phyloP scores from a whole-genome alignment of 2,329 filamentous ascomycete genomes.

The Didymosphaeria variabile region DNA sequence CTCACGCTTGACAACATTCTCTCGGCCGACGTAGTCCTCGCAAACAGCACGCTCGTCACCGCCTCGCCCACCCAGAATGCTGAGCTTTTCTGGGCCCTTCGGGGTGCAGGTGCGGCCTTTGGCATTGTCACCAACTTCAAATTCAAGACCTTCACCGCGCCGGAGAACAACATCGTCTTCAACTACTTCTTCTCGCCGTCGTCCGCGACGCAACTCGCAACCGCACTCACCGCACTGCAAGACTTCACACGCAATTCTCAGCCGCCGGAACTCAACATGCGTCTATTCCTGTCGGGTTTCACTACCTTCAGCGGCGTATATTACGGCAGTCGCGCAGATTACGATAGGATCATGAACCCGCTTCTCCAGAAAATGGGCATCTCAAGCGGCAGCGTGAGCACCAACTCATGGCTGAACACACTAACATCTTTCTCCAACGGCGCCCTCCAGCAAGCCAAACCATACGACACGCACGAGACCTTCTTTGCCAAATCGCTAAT shows the following conservation, averaged over 20 bases:
- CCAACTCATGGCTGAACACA: slow-evolving; percentile 33
- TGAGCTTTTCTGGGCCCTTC: slow-evolving; percentile 54
- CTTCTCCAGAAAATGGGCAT: slow-evolving; percentile 33
- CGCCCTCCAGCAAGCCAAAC: slow-evolving; percentile 27
- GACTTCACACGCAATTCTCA: slow-evolving; percentile 35
- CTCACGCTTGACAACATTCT: slow-evolving; percentile 38
- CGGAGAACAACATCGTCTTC: slow-evolving; percentile 37
- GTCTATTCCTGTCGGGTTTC: slow-evolving; percentile 29
- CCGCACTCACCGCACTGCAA: slow-evolving; percentile 30
- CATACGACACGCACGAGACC: slow-evolving; percentile 37
- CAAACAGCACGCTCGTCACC: slow-evolving; percentile 45
- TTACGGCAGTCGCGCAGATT: slow-evolving; percentile 34
- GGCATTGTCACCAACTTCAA: slow-evolving; percentile 50
- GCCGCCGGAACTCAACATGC: slow-evolving; percentile 39
- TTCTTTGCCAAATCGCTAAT: slow-evolving; percentile 42
- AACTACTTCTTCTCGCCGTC: slow-evolving; percentile 27
- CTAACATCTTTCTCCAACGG: slow-evolving; percentile 33
- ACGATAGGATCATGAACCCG: slow-evolving; percentile 35
- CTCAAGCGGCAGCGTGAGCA: slow-evolving; percentile 13
- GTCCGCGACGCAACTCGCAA: slow-evolving; percentile 28
- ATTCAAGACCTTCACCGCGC: slow-evolving; percentile 40
- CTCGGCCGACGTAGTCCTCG: slow-evolving; percentile 42
- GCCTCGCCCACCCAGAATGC: slow-evolving; percentile 44
- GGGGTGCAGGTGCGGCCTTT: slow-evolving; percentile 52
- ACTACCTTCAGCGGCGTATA: slow-evolving; percentile 36